phyloP scores from a whole-genome alignment of 345 rosid species.

The thale cress (Arabidopsis thaliana) region TAIR10.1 NC_003076.8:5476001-5476500 shows the following conservation, averaged over 20 bases:
- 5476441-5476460: conserved; percentile 19
- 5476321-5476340: conserved; percentile 21
- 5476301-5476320: conserved; percentile 21
- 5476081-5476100: conserved; percentile 17
- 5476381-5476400: conserved; percentile 20
- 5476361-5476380: conserved; percentile 22
- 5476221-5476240: conserved; percentile 53
- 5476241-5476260: conserved; percentile 53
- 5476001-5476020: conserved; percentile 73
- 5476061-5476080: conserved; percentile 77
- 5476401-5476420: conserved; percentile 1
- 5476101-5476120: conserved; percentile 22
- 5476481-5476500: background rate
- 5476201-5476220: conserved; percentile 62
- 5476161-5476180: conserved; percentile 86
- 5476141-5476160: conserved; percentile 35
- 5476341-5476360: background rate
- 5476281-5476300: conserved; percentile 3
- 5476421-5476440: background rate
- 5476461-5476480: conserved; percentile 5
- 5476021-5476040: conserved; percentile 85
- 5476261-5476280: conserved; percentile 9
- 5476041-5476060: conserved; percentile 81
- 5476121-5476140: conserved; percentile 16
- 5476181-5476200: conserved; percentile 79